Evolutionary conservation across 306 rosid species (phyloP).

Genomic region (Chamaecrista fasciculata): DNA sequence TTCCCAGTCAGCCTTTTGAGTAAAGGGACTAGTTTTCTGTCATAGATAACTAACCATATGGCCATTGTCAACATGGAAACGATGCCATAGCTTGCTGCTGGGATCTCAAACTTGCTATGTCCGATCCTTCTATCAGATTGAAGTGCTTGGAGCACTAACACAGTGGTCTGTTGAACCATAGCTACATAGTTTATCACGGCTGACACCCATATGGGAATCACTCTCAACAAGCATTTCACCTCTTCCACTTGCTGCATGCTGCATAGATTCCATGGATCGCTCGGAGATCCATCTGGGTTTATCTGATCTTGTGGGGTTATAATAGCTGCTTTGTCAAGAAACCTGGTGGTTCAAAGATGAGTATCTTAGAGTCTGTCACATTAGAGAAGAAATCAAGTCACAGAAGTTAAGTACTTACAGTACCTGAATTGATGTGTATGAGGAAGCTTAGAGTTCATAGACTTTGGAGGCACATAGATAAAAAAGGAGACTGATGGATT

Average conservation of each 20-base stretch:
- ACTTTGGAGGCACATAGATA: slow-evolving; percentile 33
- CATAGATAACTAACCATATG: slow-evolving; percentile 49
- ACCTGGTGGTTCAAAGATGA: slow-evolving; percentile 24
- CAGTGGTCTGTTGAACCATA: slow-evolving; percentile 42
- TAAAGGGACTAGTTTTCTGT: slow-evolving; percentile 42
- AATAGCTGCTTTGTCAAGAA: slow-evolving; percentile 59
- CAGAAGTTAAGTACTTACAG: not conserved
- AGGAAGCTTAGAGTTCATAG: slow-evolving; percentile 50
- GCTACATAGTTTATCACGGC: slow-evolving; percentile 31
- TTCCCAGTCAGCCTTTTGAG: slow-evolving; percentile 38
- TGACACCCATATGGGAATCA: slow-evolving; percentile 52
- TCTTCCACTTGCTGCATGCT: slow-evolving; percentile 66
- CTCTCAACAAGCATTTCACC: slow-evolving; percentile 52
- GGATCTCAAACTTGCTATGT: slow-evolving; percentile 39
- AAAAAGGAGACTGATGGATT: slow-evolving; percentile 47
- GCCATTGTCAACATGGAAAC: slow-evolving; percentile 48
- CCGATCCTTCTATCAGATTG: slow-evolving; percentile 49
- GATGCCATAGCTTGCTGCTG: slow-evolving; percentile 48
- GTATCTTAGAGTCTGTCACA: not conserved
- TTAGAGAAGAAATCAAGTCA: not conserved
- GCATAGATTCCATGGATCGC: slow-evolving; percentile 57
- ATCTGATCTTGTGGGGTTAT: slow-evolving; percentile 36
- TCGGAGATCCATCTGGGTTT: slow-evolving; percentile 50
- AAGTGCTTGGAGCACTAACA: slow-evolving; percentile 52
- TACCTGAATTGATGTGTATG: slow-evolving; percentile 61